phyloP scores from a whole-genome alignment of 164 flowering plant species.

The Liquidambar formosana region DNA sequence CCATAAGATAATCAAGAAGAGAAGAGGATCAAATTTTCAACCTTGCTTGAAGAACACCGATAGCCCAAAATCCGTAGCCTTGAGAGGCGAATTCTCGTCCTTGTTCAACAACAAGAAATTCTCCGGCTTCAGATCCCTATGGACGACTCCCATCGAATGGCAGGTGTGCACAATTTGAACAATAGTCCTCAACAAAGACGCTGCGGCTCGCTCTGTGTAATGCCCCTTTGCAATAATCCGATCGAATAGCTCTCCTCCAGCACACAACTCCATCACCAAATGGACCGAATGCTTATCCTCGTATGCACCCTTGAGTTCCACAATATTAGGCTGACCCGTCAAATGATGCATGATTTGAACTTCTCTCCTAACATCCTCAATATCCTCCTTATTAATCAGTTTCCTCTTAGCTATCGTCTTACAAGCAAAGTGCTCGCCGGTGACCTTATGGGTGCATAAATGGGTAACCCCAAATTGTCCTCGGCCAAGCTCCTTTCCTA shows the following conservation, averaged over 20 bases:
- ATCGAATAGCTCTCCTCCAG: conserved; percentile 80
- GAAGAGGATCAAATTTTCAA: conserved; percentile 10
- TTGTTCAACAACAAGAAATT: conserved; percentile 63
- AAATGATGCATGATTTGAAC: conserved; percentile 81
- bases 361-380: conserved; percentile 74
- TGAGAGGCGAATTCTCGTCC: conserved; percentile 63
- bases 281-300: conserved; percentile 76
- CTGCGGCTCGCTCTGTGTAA: conserved; percentile 68
- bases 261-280: conserved; percentile 84
- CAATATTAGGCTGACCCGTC: conserved; percentile 72
- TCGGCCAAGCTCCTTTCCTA: conserved; percentile 80
- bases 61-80: conserved; percentile 74
- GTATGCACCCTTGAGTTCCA: conserved; percentile 73
- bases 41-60: conserved; percentile 73
- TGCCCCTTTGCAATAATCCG: conserved; percentile 71
- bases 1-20: background rate
- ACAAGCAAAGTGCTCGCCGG: conserved; percentile 75
- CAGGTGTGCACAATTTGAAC: conserved; percentile 73
- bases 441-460: conserved; percentile 58
- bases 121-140: conserved; percentile 79
- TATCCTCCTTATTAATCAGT: conserved; percentile 59
- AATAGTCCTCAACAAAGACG: conserved; percentile 56
- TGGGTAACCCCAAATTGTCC: conserved; percentile 86
- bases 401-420: conserved; percentile 79
- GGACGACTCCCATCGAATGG: conserved; percentile 74